Evolutionary conservation across 73 alveolate genomes (phyloP).

Genomic region (Paramecium biaurelia): DNA sequence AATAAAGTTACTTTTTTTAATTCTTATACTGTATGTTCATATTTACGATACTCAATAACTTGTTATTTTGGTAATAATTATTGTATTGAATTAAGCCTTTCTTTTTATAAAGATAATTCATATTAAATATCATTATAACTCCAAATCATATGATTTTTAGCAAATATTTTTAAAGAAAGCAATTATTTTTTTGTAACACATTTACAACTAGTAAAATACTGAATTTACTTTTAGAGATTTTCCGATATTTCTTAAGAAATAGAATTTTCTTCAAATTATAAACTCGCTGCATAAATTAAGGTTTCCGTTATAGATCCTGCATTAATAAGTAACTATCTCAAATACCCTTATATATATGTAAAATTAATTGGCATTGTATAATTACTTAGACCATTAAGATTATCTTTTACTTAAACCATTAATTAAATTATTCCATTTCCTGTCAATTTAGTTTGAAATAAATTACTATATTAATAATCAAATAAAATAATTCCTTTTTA

Average conservation of each 20-base stretch:
- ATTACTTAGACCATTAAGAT: not conserved
- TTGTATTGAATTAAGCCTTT: not conserved
- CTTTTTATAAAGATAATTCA: not conserved
- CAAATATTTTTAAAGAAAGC: not conserved
- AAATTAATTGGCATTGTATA: not conserved
- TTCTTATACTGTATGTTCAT: not conserved
- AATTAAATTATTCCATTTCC: not conserved
- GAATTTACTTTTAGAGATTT: not conserved
- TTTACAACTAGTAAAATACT: not conserved
- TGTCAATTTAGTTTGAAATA: not conserved
- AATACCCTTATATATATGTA: not conserved
- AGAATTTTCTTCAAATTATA: not conserved
- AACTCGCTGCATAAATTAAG: not conserved
- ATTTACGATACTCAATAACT: not conserved
- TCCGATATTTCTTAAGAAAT: not conserved
- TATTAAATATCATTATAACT: not conserved
- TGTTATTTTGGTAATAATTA: not conserved
- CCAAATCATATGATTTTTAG: not conserved
- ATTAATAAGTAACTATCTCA: not conserved
- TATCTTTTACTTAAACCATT: not conserved
- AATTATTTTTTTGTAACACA: not conserved
- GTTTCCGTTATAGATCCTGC: not conserved
- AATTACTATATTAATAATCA: not conserved
- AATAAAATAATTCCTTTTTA: not conserved
- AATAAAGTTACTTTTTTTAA: not conserved